phyloP scores from a whole-genome alignment of 495 filamentous ascomycete species.

The Aspergillus haitiensis region DNA sequence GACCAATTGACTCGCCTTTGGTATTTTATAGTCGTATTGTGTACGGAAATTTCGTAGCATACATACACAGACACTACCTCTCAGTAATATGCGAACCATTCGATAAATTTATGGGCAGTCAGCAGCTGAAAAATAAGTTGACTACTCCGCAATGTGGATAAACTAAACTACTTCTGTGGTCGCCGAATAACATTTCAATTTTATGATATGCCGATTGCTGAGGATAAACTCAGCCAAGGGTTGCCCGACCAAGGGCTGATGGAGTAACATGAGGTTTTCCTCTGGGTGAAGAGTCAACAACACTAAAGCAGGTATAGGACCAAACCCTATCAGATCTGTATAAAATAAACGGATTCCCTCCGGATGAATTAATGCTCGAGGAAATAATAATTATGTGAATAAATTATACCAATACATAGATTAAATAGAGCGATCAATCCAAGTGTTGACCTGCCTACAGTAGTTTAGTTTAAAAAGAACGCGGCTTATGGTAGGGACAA shows the following conservation, averaged over 20 bases:
- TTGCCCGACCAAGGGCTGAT: constrained; percentile 4
- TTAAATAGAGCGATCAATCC: constrained; percentile 1
- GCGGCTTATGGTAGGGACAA: constrained; percentile 12
- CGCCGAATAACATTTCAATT: constrained; percentile 23
- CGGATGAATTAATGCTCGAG: too few relatives aligned
- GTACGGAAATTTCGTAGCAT: not conserved
- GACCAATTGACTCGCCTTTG: not conserved
- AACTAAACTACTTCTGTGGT: constrained; percentile 11
- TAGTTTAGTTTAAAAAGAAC: constrained; percentile 11
- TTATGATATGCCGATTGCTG: constrained; percentile 22
- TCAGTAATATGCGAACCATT: constrained; percentile 22
- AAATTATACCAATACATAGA: not conserved
- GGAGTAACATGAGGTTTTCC: not conserved
- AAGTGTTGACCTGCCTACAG: constrained; percentile 17
- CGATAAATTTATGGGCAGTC: constrained; percentile 22
- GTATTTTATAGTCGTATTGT: not conserved
- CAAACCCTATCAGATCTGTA: too few relatives aligned
- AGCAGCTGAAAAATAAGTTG: constrained; percentile 28
- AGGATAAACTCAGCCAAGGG: constrained; percentile 9
- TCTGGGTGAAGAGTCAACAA: too few relatives aligned
- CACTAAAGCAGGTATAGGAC: too few relatives aligned
- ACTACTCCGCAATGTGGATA: constrained; percentile 25
- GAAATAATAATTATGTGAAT: too few relatives aligned
- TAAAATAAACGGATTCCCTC: too few relatives aligned
- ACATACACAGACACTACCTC: not conserved